Percentiles rank a stretch among this genome's conserved stretches.
phyloP scores from a whole-genome alignment of 1,139 yeast genomes.

The Candida frijolesensis region DNA sequence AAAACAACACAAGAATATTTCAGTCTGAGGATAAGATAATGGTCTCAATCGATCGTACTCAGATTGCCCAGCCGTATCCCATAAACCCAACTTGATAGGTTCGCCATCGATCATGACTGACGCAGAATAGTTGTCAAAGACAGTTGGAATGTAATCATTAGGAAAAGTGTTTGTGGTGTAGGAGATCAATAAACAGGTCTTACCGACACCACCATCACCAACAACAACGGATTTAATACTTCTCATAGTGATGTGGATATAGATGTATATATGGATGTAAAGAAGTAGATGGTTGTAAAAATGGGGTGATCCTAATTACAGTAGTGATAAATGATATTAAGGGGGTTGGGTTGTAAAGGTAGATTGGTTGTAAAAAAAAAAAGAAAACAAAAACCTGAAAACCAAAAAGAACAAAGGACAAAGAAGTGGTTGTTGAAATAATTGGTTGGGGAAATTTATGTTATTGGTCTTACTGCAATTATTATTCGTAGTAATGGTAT shows the following conservation, averaged over 20 bases:
- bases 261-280: too few relatives aligned
- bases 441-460: too few relatives aligned
- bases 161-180: slow-evolving; percentile 88
- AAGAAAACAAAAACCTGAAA: too few relatives aligned
- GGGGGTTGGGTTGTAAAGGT: too few relatives aligned
- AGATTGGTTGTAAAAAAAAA: too few relatives aligned
- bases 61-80: slow-evolving; percentile 99
- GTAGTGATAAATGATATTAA: neutral
- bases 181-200: slow-evolving; percentile 87
- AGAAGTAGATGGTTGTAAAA: neutral
- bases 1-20: slow-evolving; percentile 92
- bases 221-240: slow-evolving; percentile 94
- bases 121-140: slow-evolving; percentile 95
- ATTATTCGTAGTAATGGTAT: too few relatives aligned
- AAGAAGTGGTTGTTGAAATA: too few relatives aligned
- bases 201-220: slow-evolving; percentile 98
- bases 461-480: too few relatives aligned
- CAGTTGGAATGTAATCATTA: slow-evolving; percentile 87
- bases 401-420: too few relatives aligned
- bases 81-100: slow-evolving; percentile 92
- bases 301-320: neutral
- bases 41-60: slow-evolving; percentile 98
- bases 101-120: slow-evolving; percentile 99
- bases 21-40: slow-evolving; percentile 93
- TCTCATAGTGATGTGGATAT: slow-evolving; percentile 52